A percentile compares a stretch with the other conserved stretches of the same genome.
phyloP scores from a whole-genome alignment of 1,284 basidiomycete species.

The Pterulicium gracile region DNA sequence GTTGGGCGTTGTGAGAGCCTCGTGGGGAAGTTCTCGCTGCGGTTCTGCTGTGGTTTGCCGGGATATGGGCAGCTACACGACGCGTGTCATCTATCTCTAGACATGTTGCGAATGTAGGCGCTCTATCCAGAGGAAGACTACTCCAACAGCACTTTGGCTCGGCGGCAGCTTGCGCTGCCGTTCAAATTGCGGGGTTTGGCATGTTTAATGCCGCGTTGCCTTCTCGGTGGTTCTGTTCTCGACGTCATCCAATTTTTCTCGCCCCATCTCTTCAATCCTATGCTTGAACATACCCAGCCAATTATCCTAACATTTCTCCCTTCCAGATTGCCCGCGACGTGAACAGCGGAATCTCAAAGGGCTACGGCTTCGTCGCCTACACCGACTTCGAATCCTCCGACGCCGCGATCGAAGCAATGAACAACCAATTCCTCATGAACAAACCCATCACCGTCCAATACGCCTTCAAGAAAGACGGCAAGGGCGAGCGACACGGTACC shows the following conservation, averaged over 20 bases:
- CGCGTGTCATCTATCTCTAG: no score
- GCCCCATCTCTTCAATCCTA: slow-evolving; percentile 1
- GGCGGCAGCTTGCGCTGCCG: no score
- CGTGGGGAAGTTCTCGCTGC: no score
- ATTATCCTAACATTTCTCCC: slow-evolving; percentile 6
- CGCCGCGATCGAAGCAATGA: slow-evolving; percentile 94
- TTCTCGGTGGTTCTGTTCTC: no score
- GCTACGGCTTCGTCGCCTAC: slow-evolving; percentile 94
- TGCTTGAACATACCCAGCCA: slow-evolving; percentile 8
- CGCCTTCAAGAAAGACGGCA: slow-evolving; percentile 98
- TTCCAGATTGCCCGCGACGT: slow-evolving; percentile 84
- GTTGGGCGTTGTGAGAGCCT: no score
- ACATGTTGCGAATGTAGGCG: no score
- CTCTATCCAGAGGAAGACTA: no score
- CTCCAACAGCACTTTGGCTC: no score
- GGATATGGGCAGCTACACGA: no score
- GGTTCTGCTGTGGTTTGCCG: no score
- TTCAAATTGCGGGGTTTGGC: no score
- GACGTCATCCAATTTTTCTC: background rate
- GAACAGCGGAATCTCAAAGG: slow-evolving; percentile 77
- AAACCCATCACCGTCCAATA: slow-evolving; percentile 95
- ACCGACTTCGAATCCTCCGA: slow-evolving; percentile 97
- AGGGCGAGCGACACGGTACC: slow-evolving; percentile 95
- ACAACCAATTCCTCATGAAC: slow-evolving; percentile 96
- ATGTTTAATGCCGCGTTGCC: no score